Evolutionary conservation across 352 stramenopile genomes (phyloP).

Genomic region (Globisporangium mamillatum): DNA sequence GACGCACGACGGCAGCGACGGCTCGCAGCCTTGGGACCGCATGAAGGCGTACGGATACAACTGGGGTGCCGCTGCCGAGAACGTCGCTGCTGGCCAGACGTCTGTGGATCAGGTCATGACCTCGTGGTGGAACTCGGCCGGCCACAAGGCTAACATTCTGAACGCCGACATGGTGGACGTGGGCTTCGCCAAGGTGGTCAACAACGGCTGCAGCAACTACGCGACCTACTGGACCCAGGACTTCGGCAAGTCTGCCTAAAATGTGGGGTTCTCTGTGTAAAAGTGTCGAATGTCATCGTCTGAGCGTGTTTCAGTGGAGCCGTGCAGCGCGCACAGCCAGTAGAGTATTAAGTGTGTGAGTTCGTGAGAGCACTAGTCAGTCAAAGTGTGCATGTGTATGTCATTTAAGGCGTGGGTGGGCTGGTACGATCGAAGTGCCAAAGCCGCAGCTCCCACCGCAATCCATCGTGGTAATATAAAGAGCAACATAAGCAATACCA

Average conservation of each 20-base stretch:
- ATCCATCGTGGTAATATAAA: constrained; percentile 9
- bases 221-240: constrained; percentile 23
- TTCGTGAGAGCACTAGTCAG: not conserved
- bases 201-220: constrained; percentile 20
- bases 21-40: constrained; percentile 35
- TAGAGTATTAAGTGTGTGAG: constrained; percentile 8
- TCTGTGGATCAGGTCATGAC: constrained; percentile 41
- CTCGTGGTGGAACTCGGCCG: constrained; percentile 51
- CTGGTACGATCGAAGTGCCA: constrained; percentile 20
- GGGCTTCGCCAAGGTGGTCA: constrained; percentile 17
- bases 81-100: constrained; percentile 47
- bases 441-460: not conserved
- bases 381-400: not conserved
- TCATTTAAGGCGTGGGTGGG: not conserved
- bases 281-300: not conserved
- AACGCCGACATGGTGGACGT: constrained; percentile 18
- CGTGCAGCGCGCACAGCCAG: not conserved
- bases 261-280: not conserved
- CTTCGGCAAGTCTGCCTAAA: constrained; percentile 16
- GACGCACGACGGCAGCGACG: constrained; percentile 40
- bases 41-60: constrained; percentile 35
- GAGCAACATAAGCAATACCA: constrained; percentile 1
- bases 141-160: constrained; percentile 52
- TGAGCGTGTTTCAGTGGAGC: constrained; percentile 6
- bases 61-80: constrained; percentile 41